These are phyloP conservation scores for Metarhizium robertsii DNA, from an alignment of 2,329 filamentous ascomycete genomes.

Conservation along the genomic window DNA sequence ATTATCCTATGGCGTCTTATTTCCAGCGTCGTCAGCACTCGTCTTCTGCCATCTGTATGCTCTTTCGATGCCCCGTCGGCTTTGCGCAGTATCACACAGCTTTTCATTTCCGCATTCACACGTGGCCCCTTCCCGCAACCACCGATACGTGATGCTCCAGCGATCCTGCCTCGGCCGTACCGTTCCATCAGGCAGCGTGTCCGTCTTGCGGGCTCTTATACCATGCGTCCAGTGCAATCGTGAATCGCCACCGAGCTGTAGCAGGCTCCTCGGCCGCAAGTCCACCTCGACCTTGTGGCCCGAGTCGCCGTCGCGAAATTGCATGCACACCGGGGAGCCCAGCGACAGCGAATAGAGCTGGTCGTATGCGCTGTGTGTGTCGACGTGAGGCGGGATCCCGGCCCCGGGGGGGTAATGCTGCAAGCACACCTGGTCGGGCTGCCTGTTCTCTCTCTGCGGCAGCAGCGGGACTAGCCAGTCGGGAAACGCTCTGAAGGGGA, in stretches of 20 bases:
- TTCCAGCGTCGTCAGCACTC: background rate
- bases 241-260: constrained; percentile 40
- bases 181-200: constrained; percentile 34
- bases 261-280: constrained; percentile 37
- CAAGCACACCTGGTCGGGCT: constrained; percentile 48
- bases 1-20: background rate
- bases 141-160: constrained; percentile 48
- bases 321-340: constrained; percentile 33
- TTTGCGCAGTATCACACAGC: constrained; percentile 43
- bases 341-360: constrained; percentile 36
- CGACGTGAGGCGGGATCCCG: constrained; percentile 52
- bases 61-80: constrained; percentile 33
- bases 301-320: constrained; percentile 24
- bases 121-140: constrained; percentile 34
- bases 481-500: constrained; percentile 39
- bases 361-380: constrained; percentile 39
- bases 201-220: constrained; percentile 44
- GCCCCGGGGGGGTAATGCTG: constrained; percentile 51
- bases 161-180: constrained; percentile 32
- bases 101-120: constrained; percentile 41
- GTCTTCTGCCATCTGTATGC: constrained; percentile 38
- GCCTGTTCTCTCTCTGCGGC: constrained; percentile 30
- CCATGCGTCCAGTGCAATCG: constrained; percentile 47
- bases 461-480: constrained; percentile 40
- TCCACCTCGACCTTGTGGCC: constrained; percentile 32